A percentile compares a stretch with the other conserved stretches of the same genome.
These are phyloP conservation scores for Aplosporella prunicola DNA, from an alignment of 2,329 filamentous ascomycete species.

Conservation along the genomic window DNA sequence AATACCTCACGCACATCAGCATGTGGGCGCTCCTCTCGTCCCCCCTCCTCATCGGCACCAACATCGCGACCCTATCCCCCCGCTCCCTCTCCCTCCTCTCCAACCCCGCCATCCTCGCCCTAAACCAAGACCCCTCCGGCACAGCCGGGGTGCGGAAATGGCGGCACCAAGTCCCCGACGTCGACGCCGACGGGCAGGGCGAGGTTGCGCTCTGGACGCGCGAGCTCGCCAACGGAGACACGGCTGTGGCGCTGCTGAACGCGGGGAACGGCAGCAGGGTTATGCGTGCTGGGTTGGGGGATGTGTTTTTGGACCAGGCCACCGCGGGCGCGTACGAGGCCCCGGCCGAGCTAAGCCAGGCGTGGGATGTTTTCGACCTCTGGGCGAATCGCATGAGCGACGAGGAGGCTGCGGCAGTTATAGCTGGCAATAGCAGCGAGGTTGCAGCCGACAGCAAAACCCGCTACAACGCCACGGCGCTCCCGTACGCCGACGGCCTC, in stretches of 20 bases:
- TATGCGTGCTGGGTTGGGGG: conserved; percentile 43
- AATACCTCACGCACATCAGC: conserved; percentile 37
- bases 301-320: conserved; percentile 44
- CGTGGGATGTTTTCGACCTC: conserved; percentile 47
- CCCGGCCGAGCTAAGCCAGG: conserved; percentile 31
- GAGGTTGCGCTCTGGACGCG: conserved; percentile 45
- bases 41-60: conserved; percentile 40
- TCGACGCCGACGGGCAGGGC: conserved; percentile 34
- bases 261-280: conserved; percentile 32
- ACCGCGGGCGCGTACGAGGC: conserved; percentile 29
- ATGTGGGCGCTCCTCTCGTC: conserved; percentile 43
- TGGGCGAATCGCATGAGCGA: conserved; percentile 48
- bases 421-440: conserved; percentile 31
- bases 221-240: conserved; percentile 36
- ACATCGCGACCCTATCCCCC: conserved; percentile 31
- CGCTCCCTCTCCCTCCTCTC: conserved; percentile 37
- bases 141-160: conserved; percentile 36
- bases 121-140: conserved; percentile 39
- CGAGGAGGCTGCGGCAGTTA: conserved; percentile 34
- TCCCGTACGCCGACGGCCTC: conserved; percentile 40
- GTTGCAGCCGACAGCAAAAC: conserved; percentile 21
- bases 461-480: conserved; percentile 42
- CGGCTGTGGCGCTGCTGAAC: conserved; percentile 44
- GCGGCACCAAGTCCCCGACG: conserved; percentile 34
- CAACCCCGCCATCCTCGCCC: conserved; percentile 42